These are phyloP conservation scores for Mycena albidolilacea DNA, from an alignment of 768 basidiomycete species.

Conservation along the genomic window DNA sequence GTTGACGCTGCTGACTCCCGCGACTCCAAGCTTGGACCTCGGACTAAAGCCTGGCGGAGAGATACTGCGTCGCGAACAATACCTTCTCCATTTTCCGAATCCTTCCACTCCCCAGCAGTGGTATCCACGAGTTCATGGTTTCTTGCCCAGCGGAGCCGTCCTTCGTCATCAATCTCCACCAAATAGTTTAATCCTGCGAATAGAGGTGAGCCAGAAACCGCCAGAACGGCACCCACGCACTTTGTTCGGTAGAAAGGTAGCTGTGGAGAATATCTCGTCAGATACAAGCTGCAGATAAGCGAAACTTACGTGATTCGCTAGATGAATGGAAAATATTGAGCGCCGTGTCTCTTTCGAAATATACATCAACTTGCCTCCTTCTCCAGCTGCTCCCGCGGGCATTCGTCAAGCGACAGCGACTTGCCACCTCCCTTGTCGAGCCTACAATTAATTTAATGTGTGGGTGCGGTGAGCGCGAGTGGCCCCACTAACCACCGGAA, in stretches of 20 bases:
- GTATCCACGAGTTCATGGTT: constrained; percentile 74
- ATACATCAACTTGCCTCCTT: constrained; percentile 59
- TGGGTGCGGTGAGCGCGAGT: not conserved
- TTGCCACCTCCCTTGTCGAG: constrained; percentile 75
- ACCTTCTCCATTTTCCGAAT: constrained; percentile 69
- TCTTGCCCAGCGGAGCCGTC: constrained; percentile 71
- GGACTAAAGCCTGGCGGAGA: constrained; percentile 41
- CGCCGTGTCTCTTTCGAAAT: not conserved
- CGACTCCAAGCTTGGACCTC: constrained; percentile 41
- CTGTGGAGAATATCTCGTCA: constrained; percentile 44
- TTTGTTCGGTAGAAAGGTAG: constrained; percentile 72
- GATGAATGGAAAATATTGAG: not conserved
- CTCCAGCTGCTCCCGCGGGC: constrained; percentile 72
- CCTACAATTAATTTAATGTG: constrained; percentile 52
- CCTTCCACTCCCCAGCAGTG: constrained; percentile 73
- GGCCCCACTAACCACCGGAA: constrained; percentile 64
- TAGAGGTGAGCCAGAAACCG: not conserved
- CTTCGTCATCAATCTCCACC: constrained; percentile 67
- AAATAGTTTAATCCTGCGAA: constrained; percentile 74
- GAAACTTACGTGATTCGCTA: constrained; percentile 61
- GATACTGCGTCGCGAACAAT: constrained; percentile 58
- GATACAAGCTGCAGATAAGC: not conserved
- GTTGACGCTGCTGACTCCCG: constrained; percentile 15
- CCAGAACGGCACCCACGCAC: constrained; percentile 44
- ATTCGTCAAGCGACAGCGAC: constrained; percentile 68